Evolutionary conservation across 2,329 filamentous ascomycete species (phyloP), one percentile per base, ranked within the genome.

Genomic region (Pseudocercospora eumusae): DNA sequence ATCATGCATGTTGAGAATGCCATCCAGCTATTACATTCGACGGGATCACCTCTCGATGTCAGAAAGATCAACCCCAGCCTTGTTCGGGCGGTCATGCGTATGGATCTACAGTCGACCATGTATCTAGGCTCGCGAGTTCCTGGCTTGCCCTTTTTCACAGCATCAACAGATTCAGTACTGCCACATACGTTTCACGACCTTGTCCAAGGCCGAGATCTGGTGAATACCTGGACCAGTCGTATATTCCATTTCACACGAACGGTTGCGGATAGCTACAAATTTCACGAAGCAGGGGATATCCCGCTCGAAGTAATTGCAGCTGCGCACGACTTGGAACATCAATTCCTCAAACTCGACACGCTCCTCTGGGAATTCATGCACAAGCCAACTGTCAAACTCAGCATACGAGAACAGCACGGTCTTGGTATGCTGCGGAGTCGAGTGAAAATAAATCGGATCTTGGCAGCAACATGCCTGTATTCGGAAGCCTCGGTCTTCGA

Each of bases 1-100:
- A 54, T 75, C 10, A 67, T 71, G 42, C 74, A 75, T 55, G 64
- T 71, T 4, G 69, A 72, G 20, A 72, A 73, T 53, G 73, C 73
- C 3, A 70, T 75, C 25, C 64, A 69, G 23, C 66, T 73, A 11
- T 59, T 74, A 8, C 62, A 73, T 13, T 64, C 64, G 8, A 69
- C 61, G 31, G 60, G 59, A 15, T 61, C 61, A 2, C 52, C 52
- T 54, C 66, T 65, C 23, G 66, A 70, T 45, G 60, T 64, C 3
- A 57, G 68, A n/a, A 70, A 66, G 56, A 62, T 73, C 42, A 70
- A 74, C 23, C 68, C 66, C 9, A 66, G 64, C 28, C 63, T 74
- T 7, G 64, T 73, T 2, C 65, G 66, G 10, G 65, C 71, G 4
- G 62, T 74, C n/a, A 70, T 72, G 66, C 62, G 72, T n/a, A 66